These are phyloP conservation scores for Inonotus obliquus DNA, from an alignment of 1,284 basidiomycete species.

Conservation along the genomic window DNA sequence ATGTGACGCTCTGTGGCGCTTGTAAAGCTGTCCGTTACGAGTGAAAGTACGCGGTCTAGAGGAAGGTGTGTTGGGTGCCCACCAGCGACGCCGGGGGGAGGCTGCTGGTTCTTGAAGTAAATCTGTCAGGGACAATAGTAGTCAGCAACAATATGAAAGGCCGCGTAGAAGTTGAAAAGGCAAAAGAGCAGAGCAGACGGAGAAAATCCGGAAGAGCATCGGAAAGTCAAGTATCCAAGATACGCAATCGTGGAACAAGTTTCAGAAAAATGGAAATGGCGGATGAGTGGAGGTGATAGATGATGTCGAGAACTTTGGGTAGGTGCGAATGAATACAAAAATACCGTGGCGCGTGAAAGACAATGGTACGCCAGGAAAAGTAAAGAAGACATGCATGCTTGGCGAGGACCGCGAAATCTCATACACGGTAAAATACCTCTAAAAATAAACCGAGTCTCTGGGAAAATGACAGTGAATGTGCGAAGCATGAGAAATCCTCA, in stretches of 20 bases:
- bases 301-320: too few species aligned
- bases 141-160: constrained; percentile 6
- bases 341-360: neutral
- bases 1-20: constrained; percentile 95
- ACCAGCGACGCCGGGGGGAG: constrained; percentile 51
- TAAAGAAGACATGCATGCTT: neutral
- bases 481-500: constrained; percentile 34
- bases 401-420: neutral
- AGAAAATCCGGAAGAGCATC: constrained; percentile 7
- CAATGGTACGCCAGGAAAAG: neutral
- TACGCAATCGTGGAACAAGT: neutral
- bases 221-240: neutral
- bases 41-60: constrained; percentile 70
- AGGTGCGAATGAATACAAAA: neutral
- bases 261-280: neutral
- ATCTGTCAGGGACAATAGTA: constrained; percentile 52
- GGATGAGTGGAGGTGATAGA: neutral
- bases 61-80: constrained; percentile 76
- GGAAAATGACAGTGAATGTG: neutral
- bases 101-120: constrained; percentile 91
- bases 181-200: neutral
- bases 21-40: constrained; percentile 92
- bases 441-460: neutral
- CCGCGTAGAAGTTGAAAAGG: neutral
- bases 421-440: neutral